These are phyloP conservation scores for Saccharomycodes ludwigii DNA, from an alignment of 805 yeast genomes.

Conservation along the genomic window DNA sequence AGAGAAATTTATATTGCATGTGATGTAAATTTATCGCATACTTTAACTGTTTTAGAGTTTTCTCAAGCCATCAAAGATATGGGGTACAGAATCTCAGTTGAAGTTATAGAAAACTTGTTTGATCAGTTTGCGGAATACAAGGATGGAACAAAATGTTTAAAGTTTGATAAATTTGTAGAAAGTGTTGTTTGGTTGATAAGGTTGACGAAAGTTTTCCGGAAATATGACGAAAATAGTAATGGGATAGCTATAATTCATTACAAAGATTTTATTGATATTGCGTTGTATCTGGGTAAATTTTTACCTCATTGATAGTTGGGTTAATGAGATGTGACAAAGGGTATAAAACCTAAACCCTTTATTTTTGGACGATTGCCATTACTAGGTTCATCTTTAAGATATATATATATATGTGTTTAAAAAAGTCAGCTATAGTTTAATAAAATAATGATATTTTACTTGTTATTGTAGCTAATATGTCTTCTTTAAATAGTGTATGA, in stretches of 20 bases:
- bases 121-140: conserved; percentile 24
- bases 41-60: conserved; percentile 20
- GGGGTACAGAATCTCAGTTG: conserved; percentile 23
- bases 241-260: conserved; percentile 60
- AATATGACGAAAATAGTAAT: conserved; percentile 60
- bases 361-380: neutral
- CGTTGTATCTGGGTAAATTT: conserved; percentile 26
- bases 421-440: too few relatives aligned
- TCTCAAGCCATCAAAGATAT: conserved; percentile 23
- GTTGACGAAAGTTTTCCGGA: conserved; percentile 67
- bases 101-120: conserved; percentile 23
- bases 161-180: conserved; percentile 76
- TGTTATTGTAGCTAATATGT: too few relatives aligned
- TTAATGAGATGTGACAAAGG: neutral
- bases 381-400: neutral
- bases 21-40: conserved; percentile 23
- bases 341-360: neutral
- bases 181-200: conserved; percentile 64
- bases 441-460: too few relatives aligned
- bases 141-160: conserved; percentile 29
- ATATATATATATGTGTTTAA: too few relatives aligned
- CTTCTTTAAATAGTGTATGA: too few relatives aligned
- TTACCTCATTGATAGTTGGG: conserved; percentile 15
- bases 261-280: conserved; percentile 51
- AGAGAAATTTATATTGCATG: conserved; percentile 24